Conservation (phyloP, 1,139 yeast species). For the Saccharomyces hybrid region DNA sequence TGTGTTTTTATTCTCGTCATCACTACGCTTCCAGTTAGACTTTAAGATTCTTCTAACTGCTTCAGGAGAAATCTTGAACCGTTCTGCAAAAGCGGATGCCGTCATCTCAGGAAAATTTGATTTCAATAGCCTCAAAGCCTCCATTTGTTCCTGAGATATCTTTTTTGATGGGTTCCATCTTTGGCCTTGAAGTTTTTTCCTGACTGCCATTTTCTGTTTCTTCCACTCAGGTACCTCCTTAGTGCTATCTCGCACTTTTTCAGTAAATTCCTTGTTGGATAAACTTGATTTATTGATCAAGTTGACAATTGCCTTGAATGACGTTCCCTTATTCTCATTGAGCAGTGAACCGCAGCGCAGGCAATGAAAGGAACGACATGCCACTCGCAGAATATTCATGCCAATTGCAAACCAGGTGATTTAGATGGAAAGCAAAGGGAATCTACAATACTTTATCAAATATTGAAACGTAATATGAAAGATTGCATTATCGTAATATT, state of each 20-base stretch:
- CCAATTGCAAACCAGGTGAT: neutral
- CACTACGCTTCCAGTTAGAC: slow-evolving; percentile 68
- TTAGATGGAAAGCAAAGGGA: neutral
- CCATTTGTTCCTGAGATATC: slow-evolving; percentile 64
- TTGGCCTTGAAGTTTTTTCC: slow-evolving; percentile 49
- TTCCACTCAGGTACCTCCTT: slow-evolving; percentile 51
- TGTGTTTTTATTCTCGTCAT: slow-evolving; percentile 40
- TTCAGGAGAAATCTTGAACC: slow-evolving; percentile 72
- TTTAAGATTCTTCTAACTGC: slow-evolving; percentile 72
- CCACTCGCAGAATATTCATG: slow-evolving; percentile 2
- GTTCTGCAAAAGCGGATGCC: slow-evolving; percentile 52
- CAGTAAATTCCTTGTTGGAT: slow-evolving; percentile 1
- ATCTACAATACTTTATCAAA: neutral
- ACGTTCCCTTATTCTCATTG: slow-evolving; percentile 8
- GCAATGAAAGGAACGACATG: slow-evolving; percentile 9
- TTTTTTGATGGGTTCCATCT: slow-evolving; percentile 66
- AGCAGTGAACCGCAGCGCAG: slow-evolving; percentile 3
- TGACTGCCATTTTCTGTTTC: slow-evolving; percentile 54
- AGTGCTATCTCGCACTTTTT: neutral
- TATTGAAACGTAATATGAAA: neutral
- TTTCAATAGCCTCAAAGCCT: slow-evolving; percentile 52
- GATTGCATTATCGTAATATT: neutral
- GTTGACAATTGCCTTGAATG: slow-evolving; percentile 14
- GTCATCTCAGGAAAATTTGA: slow-evolving; percentile 51
- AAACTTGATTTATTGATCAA: slow-evolving; percentile 4